These are phyloP conservation scores for Oldenlandia corymbosa DNA, from an alignment of 257 asterid genomes.

Conservation along the genomic window DNA sequence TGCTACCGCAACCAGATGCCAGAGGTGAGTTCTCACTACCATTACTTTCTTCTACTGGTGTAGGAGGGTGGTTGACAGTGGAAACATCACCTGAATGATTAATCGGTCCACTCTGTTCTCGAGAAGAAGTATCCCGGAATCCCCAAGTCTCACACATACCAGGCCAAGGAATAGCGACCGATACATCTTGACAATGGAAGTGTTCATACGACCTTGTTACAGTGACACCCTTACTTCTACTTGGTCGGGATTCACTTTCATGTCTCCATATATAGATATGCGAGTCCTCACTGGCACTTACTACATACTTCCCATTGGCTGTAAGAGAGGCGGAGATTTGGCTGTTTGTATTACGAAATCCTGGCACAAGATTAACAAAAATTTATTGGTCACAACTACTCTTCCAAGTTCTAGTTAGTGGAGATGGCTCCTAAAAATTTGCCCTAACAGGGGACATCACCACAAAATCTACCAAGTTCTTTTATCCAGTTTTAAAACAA, in stretches of 20 bases:
- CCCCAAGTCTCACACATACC: constrained; percentile 49
- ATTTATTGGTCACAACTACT: no score
- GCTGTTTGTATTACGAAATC: constrained; percentile 81
- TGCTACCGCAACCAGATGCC: constrained; percentile 46
- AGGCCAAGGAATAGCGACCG: constrained; percentile 96
- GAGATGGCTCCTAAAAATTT: no score
- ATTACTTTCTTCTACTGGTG: constrained; percentile 51
- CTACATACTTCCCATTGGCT: constrained; percentile 72
- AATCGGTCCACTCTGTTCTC: constrained; percentile 30
- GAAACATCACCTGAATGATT: constrained; percentile 42
- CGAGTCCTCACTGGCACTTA: constrained; percentile 95
- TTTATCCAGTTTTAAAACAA: no score
- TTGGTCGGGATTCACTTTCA: constrained; percentile 72
- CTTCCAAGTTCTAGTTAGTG: no score
- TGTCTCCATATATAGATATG: constrained; percentile 91
- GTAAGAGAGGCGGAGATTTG: constrained; percentile 90
- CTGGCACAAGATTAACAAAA: constrained; percentile 33
- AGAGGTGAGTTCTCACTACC: constrained; percentile 44
- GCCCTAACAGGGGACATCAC: background rate
- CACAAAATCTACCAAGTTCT: background rate
- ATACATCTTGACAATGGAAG: constrained; percentile 89
- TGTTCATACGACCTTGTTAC: constrained; percentile 73
- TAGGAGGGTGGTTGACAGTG: constrained; percentile 50
- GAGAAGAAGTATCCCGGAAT: constrained; percentile 32
- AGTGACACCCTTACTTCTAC: constrained; percentile 68